A percentile compares a stretch with the other conserved stretches of the same genome.
phyloP scores from a whole-genome alignment of 2,329 filamentous ascomycete species.

The Calycina herbarum region DNA sequence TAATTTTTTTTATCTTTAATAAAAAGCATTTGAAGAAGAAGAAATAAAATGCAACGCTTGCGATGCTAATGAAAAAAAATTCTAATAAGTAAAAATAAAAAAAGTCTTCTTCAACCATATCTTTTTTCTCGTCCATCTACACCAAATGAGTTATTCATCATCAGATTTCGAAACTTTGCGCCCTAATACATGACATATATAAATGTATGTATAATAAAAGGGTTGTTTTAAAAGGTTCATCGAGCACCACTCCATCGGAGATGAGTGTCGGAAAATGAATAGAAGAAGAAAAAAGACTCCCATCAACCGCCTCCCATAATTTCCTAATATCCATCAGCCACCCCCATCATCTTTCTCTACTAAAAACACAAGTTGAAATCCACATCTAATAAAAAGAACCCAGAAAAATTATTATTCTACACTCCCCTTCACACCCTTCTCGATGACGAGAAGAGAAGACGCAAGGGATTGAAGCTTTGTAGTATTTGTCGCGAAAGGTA shows the following conservation, averaged over 20 bases:
- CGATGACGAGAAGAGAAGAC: background rate
- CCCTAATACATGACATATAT: slow-evolving; percentile 5
- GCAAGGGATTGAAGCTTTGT: background rate
- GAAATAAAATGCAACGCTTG: background rate
- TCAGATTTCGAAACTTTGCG: background rate
- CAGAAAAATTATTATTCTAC: slow-evolving; percentile 1
- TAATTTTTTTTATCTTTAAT: background rate
- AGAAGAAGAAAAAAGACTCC: background rate
- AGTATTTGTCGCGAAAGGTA: slow-evolving; percentile 4
- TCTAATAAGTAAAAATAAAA: background rate
- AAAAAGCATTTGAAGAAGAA: background rate
- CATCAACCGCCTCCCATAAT: background rate
- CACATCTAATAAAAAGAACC: slow-evolving; percentile 1
- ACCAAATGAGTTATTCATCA: background rate
- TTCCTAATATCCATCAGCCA: background rate
- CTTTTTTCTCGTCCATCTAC: background rate
- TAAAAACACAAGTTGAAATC: background rate
- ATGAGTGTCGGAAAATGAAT: slow-evolving; percentile 2
- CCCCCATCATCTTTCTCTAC: slow-evolving; percentile 1
- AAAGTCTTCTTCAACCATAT: background rate
- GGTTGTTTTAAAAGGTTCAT: slow-evolving; percentile 4
- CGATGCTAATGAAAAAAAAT: background rate
- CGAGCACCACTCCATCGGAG: slow-evolving; percentile 2
- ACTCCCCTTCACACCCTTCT: background rate
- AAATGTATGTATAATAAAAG: slow-evolving; percentile 2